Conservation (phyloP, 2,329 filamentous ascomycete species). For the Pseudopithomyces chartarum region DNA sequence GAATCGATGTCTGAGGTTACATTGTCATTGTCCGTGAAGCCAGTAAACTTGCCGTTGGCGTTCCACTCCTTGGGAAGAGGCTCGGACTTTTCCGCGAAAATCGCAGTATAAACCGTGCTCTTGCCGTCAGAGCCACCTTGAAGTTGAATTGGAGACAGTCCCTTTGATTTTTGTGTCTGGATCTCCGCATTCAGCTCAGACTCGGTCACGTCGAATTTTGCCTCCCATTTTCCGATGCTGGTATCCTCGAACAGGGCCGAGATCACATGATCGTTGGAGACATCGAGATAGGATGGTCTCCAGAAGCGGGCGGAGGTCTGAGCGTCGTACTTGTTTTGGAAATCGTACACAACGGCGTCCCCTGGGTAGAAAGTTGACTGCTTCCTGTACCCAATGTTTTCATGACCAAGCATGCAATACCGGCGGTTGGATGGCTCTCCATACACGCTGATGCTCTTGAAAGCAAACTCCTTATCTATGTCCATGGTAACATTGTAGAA, state of each 20-base stretch:
- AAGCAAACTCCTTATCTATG: conserved; percentile 10
- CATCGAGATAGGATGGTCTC: conserved; percentile 25
- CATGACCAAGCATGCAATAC: conserved; percentile 26
- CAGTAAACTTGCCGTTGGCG: conserved; percentile 19
- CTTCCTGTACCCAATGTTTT: conserved; percentile 18
- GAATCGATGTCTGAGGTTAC: conserved; percentile 15
- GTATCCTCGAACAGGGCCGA: conserved; percentile 27
- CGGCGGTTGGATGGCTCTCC: conserved; percentile 17
- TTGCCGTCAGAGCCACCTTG: conserved; percentile 14
- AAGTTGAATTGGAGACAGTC: conserved; percentile 22
- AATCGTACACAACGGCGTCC: conserved; percentile 9
- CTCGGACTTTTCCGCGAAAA: conserved; percentile 22
- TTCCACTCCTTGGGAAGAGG: conserved; percentile 24
- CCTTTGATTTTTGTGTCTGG: conserved; percentile 9
- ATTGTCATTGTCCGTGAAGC: conserved; percentile 23
- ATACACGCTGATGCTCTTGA: conserved; percentile 25
- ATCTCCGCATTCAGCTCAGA: conserved; percentile 20
- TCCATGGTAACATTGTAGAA: conserved; percentile 11
- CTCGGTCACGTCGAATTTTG: conserved; percentile 16
- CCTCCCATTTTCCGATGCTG: conserved; percentile 25
- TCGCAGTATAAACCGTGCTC: conserved; percentile 19
- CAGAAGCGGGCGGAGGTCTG: conserved; percentile 28
- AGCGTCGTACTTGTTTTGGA: conserved; percentile 6
- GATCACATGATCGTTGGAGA: conserved; percentile 18
- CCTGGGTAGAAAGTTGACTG: conserved; percentile 22